Evolutionary conservation across 495 filamentous ascomycete species (phyloP).

Genomic region (Darksidea phi): DNA sequence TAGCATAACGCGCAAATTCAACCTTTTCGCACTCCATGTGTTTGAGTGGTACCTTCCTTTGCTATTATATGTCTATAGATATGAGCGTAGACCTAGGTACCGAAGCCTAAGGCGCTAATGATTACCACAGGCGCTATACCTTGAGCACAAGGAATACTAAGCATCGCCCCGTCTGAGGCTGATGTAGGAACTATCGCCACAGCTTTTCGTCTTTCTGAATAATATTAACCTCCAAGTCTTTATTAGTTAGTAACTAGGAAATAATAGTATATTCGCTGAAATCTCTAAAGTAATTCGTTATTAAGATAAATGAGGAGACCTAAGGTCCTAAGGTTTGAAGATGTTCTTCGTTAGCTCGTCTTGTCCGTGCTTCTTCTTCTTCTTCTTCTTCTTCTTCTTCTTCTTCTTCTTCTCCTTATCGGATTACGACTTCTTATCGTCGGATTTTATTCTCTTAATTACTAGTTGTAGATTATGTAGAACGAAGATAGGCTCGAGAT

Average conservation of each 20-base stretch:
- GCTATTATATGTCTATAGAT: no score
- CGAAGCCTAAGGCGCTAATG: no score
- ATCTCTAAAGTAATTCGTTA: conserved; percentile 15
- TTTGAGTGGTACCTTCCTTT: no score
- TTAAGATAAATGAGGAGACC: conserved; percentile 7
- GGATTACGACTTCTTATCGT: no score
- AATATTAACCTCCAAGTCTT: background rate
- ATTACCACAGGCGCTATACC: no score
- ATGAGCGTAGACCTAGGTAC: no score
- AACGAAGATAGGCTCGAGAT: no score
- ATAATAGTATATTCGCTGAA: conserved; percentile 12
- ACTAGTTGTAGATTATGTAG: no score
- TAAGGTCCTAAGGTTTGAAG: background rate
- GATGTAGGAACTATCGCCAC: conserved; percentile 9
- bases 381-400: background rate
- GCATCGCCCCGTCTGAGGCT: conserved; percentile 17
- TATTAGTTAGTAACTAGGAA: conserved; percentile 1
- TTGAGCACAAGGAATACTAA: conserved; percentile 3
- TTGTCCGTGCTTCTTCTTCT: background rate
- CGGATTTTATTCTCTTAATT: no score
- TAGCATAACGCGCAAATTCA: no score
- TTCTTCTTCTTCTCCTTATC: no score
- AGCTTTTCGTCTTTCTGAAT: background rate
- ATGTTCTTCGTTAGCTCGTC: background rate
- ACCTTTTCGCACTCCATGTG: no score